Percentiles rank a stretch among this genome's conserved stretches.
Evolutionary conservation across 805 yeast species (phyloP).

Genomic region (Gaillardinia entomophila): DNA sequence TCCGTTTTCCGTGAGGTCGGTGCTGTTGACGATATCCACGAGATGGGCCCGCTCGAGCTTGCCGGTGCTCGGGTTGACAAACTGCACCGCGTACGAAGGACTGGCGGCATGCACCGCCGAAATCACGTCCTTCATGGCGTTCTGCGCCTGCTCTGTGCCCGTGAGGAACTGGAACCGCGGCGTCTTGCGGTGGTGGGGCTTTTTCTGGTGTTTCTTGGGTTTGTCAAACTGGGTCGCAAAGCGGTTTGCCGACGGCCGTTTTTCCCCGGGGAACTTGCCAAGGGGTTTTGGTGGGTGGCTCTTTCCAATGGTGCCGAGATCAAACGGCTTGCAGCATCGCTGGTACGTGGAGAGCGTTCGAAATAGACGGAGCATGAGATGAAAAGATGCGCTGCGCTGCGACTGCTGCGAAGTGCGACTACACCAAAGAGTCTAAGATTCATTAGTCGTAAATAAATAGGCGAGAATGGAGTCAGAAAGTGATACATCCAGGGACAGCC

Average conservation of each 20-base stretch:
- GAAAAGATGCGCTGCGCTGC: too few species aligned
- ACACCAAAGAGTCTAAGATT: too few species aligned
- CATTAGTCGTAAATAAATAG: too few species aligned
- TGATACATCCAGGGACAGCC: too few species aligned
- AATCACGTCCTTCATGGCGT: constrained; percentile 15
- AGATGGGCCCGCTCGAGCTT: constrained; percentile 16
- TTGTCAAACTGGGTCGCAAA: constrained; percentile 1
- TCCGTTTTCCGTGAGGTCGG: constrained; percentile 22
- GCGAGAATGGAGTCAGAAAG: too few species aligned
- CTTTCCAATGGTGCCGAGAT: too few species aligned
- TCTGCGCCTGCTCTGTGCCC: constrained; percentile 17
- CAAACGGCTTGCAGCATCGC: too few species aligned
- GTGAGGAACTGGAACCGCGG: constrained; percentile 11
- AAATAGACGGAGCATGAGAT: too few species aligned
- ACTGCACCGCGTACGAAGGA: constrained; percentile 18
- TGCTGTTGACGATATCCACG: constrained; percentile 24
- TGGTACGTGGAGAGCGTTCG: too few species aligned
- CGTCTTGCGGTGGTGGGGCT: constrained; percentile 2
- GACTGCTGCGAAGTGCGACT: too few species aligned
- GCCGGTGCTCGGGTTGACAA: constrained; percentile 17
- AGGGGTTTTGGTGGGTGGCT: too few species aligned
- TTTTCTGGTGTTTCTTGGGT: not conserved
- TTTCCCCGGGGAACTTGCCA: not conserved
- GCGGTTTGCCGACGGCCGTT: constrained; percentile 1
- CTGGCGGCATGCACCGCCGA: constrained; percentile 9